phyloP scores from a whole-genome alignment of 2,329 filamentous ascomycete genomes.

The Diaporthe aspalathi region DNA sequence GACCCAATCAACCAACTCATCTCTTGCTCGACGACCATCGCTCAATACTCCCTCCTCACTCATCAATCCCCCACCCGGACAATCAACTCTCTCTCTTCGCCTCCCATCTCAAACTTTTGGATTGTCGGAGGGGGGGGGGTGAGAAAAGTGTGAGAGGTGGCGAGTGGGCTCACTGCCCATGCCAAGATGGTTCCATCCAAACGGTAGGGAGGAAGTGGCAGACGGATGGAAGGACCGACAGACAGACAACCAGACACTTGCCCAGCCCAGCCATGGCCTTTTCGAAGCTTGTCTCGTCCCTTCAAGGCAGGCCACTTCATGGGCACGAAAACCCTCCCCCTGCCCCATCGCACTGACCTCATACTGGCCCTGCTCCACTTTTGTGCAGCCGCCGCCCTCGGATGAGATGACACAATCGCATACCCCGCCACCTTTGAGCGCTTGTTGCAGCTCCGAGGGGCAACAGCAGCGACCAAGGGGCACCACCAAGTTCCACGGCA shows the following conservation, averaged over 20 bases:
- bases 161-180: background rate
- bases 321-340: background rate
- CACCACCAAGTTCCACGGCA: background rate
- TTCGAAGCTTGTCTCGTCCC: constrained; percentile 24
- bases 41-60: background rate
- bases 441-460: background rate
- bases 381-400: constrained; percentile 22
- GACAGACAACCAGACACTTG: background rate
- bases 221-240: no score
- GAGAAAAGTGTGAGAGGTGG: background rate
- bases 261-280: constrained; percentile 4
- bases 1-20: background rate
- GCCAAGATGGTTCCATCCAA: background rate
- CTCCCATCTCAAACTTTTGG: constrained; percentile 4
- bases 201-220: background rate
- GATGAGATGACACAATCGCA: constrained; percentile 16
- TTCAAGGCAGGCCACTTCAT: no score
- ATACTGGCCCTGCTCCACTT: constrained; percentile 21
- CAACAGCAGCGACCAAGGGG: background rate
- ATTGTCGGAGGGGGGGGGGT: no score
- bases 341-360: constrained; percentile 25
- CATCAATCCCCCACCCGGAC: background rate
- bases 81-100: background rate
- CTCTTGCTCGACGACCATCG: background rate
- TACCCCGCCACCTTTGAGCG: constrained; percentile 21